Percentiles rank a stretch among this genome's conserved stretches.
Conservation (phyloP, 192 early-diverging fungal species). For the Lunasporangiospora selenospora region DNA sequence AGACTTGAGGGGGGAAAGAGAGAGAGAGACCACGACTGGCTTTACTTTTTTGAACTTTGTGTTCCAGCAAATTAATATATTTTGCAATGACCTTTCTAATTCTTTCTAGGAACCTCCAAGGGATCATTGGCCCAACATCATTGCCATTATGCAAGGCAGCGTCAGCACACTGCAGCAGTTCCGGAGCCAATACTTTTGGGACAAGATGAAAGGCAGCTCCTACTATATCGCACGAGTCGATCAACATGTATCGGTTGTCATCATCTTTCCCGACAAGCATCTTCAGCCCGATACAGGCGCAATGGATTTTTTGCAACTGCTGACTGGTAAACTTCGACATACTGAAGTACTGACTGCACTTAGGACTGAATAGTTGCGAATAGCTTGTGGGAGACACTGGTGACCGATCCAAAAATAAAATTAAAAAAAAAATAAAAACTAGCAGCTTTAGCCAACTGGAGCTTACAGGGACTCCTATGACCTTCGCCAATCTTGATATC, state of each 20-base stretch:
- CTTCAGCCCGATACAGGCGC: constrained; percentile 49
- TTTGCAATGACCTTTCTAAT: neutral
- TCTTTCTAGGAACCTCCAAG: constrained; percentile 46
- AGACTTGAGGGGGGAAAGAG: too few relatives aligned
- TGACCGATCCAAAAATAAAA: too few relatives aligned
- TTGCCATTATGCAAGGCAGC: constrained; percentile 61
- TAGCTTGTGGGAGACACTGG: too few relatives aligned
- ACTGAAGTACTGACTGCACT: constrained; percentile 21
- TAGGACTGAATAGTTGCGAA: constrained; percentile 31
- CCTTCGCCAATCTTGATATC: too few relatives aligned
- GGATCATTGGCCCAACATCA: constrained; percentile 60
- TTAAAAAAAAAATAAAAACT: neutral
- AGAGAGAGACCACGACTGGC: too few relatives aligned
- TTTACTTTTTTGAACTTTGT: neutral
- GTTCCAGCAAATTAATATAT: neutral
- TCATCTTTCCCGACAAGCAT: constrained; percentile 58
- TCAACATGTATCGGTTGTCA: constrained; percentile 54
- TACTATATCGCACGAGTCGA: constrained; percentile 59
- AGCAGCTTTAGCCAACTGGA: too few relatives aligned
- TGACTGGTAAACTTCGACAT: constrained; percentile 33
- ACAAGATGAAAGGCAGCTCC: constrained; percentile 54
- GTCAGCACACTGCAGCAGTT: constrained; percentile 39
- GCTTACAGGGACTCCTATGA: too few relatives aligned
- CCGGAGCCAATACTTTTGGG: constrained; percentile 55
- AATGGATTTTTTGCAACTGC: constrained; percentile 51